These are phyloP conservation scores for Adansonia grandidieri DNA, from an alignment of 441 rosid genomes.

Conservation along the genomic window DNA sequence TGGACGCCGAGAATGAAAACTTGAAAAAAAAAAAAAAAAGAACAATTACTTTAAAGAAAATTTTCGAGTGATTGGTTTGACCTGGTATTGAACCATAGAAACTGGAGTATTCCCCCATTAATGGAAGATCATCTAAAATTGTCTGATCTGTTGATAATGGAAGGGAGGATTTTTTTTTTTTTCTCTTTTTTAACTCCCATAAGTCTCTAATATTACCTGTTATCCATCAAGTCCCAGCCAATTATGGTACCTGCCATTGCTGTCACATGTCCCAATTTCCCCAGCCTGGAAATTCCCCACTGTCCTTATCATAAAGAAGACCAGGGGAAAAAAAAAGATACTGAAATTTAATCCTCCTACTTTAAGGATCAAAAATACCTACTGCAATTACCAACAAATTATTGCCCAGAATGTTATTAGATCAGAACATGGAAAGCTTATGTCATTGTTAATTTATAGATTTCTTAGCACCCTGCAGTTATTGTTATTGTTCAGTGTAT, in stretches of 20 bases:
- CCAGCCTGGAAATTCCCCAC: constrained; percentile 6
- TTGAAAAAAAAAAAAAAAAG: neutral
- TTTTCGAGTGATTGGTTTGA: neutral
- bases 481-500: too few species aligned
- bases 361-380: too few species aligned
- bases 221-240: neutral
- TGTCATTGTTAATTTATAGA: too few species aligned
- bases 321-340: neutral
- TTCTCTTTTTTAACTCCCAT: too few species aligned
- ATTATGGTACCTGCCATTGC: neutral
- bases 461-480: too few species aligned
- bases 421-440: too few species aligned
- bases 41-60: too few species aligned
- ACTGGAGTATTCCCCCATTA: too few species aligned
- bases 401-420: too few species aligned
- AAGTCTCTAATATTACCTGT: neutral
- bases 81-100: neutral
- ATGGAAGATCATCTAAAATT: neutral
- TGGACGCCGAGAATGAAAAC: neutral
- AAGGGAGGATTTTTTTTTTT: too few species aligned
- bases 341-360: neutral
- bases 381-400: too few species aligned
- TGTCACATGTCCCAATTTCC: neutral
- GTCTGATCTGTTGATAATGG: neutral
- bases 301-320: neutral